Conservation (phyloP, 495 filamentous ascomycete genomes). For the Aspergillus asperescens region DNA sequence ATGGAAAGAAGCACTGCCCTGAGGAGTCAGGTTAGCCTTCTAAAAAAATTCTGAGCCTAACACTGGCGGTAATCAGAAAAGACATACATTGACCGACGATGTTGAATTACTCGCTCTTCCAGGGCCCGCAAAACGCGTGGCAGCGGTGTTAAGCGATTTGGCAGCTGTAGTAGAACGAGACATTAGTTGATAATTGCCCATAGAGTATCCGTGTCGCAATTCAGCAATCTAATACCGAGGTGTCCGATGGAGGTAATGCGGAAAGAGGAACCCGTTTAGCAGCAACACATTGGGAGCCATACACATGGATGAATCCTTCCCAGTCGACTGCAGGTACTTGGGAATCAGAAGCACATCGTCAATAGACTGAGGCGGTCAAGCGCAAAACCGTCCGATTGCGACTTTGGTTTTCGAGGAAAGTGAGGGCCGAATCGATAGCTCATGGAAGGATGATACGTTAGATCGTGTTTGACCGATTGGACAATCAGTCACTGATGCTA, state of each 20-base stretch:
- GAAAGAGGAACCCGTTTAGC: neutral
- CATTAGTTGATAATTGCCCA: slow-evolving; percentile 10
- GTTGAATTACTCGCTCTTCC: slow-evolving; percentile 33
- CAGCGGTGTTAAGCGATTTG: slow-evolving; percentile 29
- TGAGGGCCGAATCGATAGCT: slow-evolving; percentile 16
- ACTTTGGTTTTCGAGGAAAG: slow-evolving; percentile 14
- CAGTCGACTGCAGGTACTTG: neutral
- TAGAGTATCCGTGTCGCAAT: neutral
- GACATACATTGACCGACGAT: slow-evolving; percentile 33
- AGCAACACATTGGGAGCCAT: slow-evolving; percentile 1
- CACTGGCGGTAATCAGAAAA: neutral
- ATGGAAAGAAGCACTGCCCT: slow-evolving; percentile 63
- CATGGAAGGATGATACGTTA: slow-evolving; percentile 18
- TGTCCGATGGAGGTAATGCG: neutral
- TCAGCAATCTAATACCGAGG: neutral
- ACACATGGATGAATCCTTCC: slow-evolving; percentile 7
- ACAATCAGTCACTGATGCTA: neutral
- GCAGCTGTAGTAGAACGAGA: slow-evolving; percentile 21
- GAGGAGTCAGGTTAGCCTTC: slow-evolving; percentile 9
- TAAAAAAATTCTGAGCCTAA: neutral
- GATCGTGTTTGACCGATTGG: slow-evolving; percentile 6
- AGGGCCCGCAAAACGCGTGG: slow-evolving; percentile 38
- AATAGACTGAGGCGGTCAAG: slow-evolving; percentile 4
- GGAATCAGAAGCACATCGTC: slow-evolving; percentile 3
- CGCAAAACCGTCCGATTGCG: neutral